Percentiles rank a stretch among this genome's conserved stretches.
Evolutionary conservation across 2,329 filamentous ascomycete genomes (phyloP).

Genomic region (Claviceps sorghi): DNA sequence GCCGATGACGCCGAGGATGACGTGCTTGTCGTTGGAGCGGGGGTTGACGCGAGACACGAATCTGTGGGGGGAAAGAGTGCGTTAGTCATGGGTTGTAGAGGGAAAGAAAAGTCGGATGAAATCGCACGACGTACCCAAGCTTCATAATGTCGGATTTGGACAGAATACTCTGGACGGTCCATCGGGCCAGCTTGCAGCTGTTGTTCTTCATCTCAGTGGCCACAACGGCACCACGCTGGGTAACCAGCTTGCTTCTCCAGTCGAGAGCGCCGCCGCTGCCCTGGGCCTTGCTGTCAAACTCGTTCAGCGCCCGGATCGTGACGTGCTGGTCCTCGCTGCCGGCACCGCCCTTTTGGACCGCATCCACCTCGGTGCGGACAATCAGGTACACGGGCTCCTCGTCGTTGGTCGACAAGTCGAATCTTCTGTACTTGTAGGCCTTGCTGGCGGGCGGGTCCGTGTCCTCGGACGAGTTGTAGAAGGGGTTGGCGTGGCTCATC

Average conservation of each 20-base stretch:
- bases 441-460: conserved; percentile 89
- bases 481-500: conserved; percentile 84
- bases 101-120: background rate
- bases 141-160: conserved; percentile 98
- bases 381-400: conserved; percentile 88
- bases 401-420: conserved; percentile 88
- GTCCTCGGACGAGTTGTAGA: conserved; percentile 90
- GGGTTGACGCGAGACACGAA: conserved; percentile 93
- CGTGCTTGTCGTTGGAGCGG: conserved; percentile 82
- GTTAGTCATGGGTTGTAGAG: conserved; percentile 12
- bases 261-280: conserved; percentile 89
- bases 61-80: conserved; percentile 27
- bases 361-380: conserved; percentile 89
- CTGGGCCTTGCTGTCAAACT: conserved; percentile 97
- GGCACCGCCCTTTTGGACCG: conserved; percentile 87
- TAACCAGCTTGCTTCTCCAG: conserved; percentile 90
- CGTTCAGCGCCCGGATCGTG: conserved; percentile 91
- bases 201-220: conserved; percentile 99
- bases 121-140: conserved; percentile 56
- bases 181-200: conserved; percentile 93
- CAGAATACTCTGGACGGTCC: conserved; percentile 93
- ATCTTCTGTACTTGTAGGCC: conserved; percentile 95
- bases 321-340: conserved; percentile 83
- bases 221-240: conserved; percentile 89
- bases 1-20: conserved; percentile 86